Evolutionary conservation across 148 eudicot genomes (phyloP).

Genomic region (Bassia scoparia): DNA sequence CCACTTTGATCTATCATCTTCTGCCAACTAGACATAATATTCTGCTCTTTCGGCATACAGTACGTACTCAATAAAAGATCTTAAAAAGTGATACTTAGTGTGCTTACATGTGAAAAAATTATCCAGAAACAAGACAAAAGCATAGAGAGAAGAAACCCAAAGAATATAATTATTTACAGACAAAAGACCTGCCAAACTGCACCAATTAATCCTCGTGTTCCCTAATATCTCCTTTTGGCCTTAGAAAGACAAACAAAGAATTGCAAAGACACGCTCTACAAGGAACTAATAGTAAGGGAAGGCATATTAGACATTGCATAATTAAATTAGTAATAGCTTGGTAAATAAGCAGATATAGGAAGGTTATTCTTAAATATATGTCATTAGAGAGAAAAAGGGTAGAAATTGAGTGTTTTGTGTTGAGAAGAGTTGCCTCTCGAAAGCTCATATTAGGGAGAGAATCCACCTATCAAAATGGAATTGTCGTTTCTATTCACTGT

Average conservation of each 20-base stretch:
- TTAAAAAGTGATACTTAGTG: neutral
- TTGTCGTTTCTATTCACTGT: no score
- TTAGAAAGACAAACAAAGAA: neutral
- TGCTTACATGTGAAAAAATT: neutral
- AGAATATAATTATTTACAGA: neutral
- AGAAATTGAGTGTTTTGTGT: no score
- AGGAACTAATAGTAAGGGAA: no score
- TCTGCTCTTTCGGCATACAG: neutral
- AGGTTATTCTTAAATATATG: no score
- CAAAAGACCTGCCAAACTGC: neutral
- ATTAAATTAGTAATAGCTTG: no score
- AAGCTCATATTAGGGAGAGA: no score
- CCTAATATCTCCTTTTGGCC: neutral
- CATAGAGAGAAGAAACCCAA: neutral
- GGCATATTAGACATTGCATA: no score
- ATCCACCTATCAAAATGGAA: no score
- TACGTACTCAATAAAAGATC: neutral
- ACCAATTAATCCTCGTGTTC: neutral
- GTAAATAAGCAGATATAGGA: no score
- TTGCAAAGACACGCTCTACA: constrained; percentile 1
- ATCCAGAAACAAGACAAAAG: neutral
- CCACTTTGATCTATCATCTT: neutral
- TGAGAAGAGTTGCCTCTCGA: no score
- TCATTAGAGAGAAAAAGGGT: no score
- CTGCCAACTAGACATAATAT: neutral